phyloP scores from a whole-genome alignment of 805 yeast genomes.

The Grigorovia humatica region DNA sequence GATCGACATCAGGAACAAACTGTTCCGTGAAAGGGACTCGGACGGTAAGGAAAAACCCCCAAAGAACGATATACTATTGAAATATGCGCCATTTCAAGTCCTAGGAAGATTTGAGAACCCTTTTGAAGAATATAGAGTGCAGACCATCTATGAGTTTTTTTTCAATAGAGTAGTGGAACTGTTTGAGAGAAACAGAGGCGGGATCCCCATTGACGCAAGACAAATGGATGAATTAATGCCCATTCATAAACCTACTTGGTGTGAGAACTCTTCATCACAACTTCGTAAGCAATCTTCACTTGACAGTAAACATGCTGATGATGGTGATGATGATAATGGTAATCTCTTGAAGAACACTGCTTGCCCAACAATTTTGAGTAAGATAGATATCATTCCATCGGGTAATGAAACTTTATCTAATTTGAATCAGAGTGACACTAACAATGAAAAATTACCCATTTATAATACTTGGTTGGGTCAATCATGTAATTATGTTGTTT shows the following conservation, averaged over 20 bases:
- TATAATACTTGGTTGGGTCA: slow-evolving; percentile 86
- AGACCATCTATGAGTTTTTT: slow-evolving; percentile 78
- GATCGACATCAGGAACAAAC: slow-evolving; percentile 36
- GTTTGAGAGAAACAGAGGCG: slow-evolving; percentile 52
- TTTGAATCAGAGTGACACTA: background rate
- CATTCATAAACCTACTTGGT: slow-evolving; percentile 49
- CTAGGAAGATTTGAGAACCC: slow-evolving; percentile 85
- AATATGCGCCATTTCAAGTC: slow-evolving; percentile 41
- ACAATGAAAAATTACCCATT: slow-evolving; percentile 5
- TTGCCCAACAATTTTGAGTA: background rate
- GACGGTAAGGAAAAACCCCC: slow-evolving; percentile 10
- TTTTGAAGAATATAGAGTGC: slow-evolving; percentile 80
- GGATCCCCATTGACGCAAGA: slow-evolving; percentile 39
- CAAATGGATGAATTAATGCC: slow-evolving; percentile 52
- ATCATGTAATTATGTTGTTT: slow-evolving; percentile 66
- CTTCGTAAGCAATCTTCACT: slow-evolving; percentile 4
- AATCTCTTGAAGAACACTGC: background rate
- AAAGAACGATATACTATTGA: slow-evolving; percentile 20
- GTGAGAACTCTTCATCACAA: slow-evolving; percentile 31
- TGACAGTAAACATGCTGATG: background rate
- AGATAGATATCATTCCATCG: background rate
- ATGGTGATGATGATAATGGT: background rate
- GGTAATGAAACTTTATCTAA: background rate
- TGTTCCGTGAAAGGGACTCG: background rate
- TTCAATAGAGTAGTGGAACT: slow-evolving; percentile 63